Evolutionary conservation across 2,329 filamentous ascomycete genomes (phyloP), one percentile per base, ranked within the genome.

Genomic region (Colletotrichum tofieldiae): DNA sequence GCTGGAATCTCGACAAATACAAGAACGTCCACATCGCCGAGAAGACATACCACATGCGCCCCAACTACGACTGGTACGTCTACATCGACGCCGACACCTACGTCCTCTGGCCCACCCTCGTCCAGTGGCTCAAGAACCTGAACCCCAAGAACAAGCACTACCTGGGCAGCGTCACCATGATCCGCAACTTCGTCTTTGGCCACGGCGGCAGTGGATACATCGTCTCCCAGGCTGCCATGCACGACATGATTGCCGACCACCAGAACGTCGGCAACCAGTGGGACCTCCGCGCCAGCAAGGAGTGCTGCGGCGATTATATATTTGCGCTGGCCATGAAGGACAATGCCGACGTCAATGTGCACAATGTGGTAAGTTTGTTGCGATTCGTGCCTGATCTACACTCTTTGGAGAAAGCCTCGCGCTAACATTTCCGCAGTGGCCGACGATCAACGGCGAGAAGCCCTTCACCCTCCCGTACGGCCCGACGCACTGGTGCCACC

Each of bases 21-120:
- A 91, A 91, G 79, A 90, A 89, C 77, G 81, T 90, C 56, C 88
- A 90, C 77, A 89, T 90, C 77, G 85, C 88, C 16, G 85, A 89
- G 78, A 88, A 89, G 79, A 79, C 86, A 0, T 90, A 85, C 75
- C 76, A 79, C 32, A 79, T 86, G 78, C 83, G 85, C 11, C 88
- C 88, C 12, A 77, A 83, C 68, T 85, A 85, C 68, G 86, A 90
- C 74, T 91, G 89, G 89, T 91, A 89, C 76, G 77, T 91, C 18
- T 90, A 89, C 73, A 83, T 90, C 73, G 89, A 91, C 65, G 87
- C 87, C 61, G 89, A 90, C 77, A 88, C 87, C 11, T 90, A 90
- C 75, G 83, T 90, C 14, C 79, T 88, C 51, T 88, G 87, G 85
- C 81, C 84, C 18, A 89, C 86, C 65, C 76, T 90, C 32, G 80